Percentiles rank a stretch among this genome's conserved stretches.
Conservation (phyloP, 2,329 filamentous ascomycete genomes). For the Botrytis paeoniae region DNA sequence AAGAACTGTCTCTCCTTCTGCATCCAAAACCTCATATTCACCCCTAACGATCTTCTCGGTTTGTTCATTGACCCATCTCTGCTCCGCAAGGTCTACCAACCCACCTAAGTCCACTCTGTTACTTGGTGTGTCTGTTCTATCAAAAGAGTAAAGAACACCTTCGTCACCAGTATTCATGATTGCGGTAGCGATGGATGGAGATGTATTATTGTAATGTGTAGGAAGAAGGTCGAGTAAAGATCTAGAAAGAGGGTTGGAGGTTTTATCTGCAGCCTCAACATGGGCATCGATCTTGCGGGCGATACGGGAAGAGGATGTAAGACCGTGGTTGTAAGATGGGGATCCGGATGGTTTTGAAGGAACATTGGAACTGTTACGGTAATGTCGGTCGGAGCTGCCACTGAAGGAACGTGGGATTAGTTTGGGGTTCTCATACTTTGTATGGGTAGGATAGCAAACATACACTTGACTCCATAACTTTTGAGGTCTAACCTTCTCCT, state of each 20-base stretch:
- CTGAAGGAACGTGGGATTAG: slow-evolving; percentile 25
- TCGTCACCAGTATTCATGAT: slow-evolving; percentile 24
- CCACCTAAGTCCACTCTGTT: slow-evolving; percentile 32
- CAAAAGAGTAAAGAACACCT: slow-evolving; percentile 36
- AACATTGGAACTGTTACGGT: slow-evolving; percentile 25
- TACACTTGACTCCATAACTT: slow-evolving; percentile 30
- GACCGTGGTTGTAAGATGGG: slow-evolving; percentile 24
- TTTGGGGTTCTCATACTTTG: slow-evolving; percentile 2
- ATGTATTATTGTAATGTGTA: slow-evolving; percentile 31
- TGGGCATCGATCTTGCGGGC: slow-evolving; percentile 29
- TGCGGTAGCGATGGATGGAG: slow-evolving; percentile 27
- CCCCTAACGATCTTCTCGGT: slow-evolving; percentile 37
- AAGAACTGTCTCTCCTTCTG: slow-evolving; percentile 34
- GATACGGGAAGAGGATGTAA: slow-evolving; percentile 22
- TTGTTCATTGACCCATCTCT: slow-evolving; percentile 35
- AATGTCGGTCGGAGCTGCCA: slow-evolving; percentile 30
- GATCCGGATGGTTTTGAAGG: slow-evolving; percentile 27
- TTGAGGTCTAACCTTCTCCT: slow-evolving; percentile 32
- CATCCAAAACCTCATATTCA: slow-evolving; percentile 39
- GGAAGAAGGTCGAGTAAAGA: slow-evolving; percentile 37
- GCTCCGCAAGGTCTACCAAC: slow-evolving; percentile 37
- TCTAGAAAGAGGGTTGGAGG: slow-evolving; percentile 29
- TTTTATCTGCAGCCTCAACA: slow-evolving; percentile 28
- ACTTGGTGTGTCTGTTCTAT: slow-evolving; percentile 32
- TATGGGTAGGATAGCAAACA: not conserved